A percentile compares a stretch with the other conserved stretches of the same genome.
These are phyloP conservation scores for Asterionellopsis glacialis DNA, from an alignment of 108 stramenopile genomes.

Conservation along the genomic window DNA sequence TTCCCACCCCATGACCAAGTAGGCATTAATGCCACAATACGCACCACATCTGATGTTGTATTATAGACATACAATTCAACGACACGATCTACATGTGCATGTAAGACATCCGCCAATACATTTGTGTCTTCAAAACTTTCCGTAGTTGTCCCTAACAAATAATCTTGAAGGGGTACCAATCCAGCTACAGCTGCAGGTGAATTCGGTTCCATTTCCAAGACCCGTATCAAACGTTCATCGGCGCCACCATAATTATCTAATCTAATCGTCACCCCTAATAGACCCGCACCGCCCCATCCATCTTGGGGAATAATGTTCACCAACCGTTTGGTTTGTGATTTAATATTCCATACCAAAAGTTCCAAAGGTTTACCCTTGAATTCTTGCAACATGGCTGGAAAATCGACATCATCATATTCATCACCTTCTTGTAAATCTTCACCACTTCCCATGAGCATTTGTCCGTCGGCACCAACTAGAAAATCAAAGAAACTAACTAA, in stretches of 20 bases:
- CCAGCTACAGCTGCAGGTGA: slow-evolving; percentile 73
- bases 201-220: slow-evolving; percentile 62
- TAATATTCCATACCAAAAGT: slow-evolving; percentile 85
- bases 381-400: slow-evolving; percentile 53
- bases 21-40: slow-evolving; percentile 85
- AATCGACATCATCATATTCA: slow-evolving; percentile 81
- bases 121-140: slow-evolving; percentile 46
- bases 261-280: slow-evolving; percentile 94
- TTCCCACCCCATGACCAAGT: slow-evolving; percentile 83
- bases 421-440: slow-evolving; percentile 68
- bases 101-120: slow-evolving; percentile 60
- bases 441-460: slow-evolving; percentile 71
- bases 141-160: slow-evolving; percentile 71
- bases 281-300: slow-evolving; percentile 91
- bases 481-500: slow-evolving; percentile 95
- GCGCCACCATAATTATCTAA: slow-evolving; percentile 89
- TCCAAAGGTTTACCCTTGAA: slow-evolving; percentile 47
- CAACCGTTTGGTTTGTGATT: slow-evolving; percentile 66
- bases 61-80: slow-evolving; percentile 95
- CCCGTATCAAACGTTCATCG: slow-evolving; percentile 78
- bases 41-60: slow-evolving; percentile 82
- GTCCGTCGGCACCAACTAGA: slow-evolving; percentile 79
- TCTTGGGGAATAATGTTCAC: slow-evolving; percentile 75
- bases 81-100: slow-evolving; percentile 65
- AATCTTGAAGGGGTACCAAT: slow-evolving; percentile 52